Evolutionary conservation across 179 eudicot genomes (phyloP).

Genomic region (Heliamphora pulchella): DNA sequence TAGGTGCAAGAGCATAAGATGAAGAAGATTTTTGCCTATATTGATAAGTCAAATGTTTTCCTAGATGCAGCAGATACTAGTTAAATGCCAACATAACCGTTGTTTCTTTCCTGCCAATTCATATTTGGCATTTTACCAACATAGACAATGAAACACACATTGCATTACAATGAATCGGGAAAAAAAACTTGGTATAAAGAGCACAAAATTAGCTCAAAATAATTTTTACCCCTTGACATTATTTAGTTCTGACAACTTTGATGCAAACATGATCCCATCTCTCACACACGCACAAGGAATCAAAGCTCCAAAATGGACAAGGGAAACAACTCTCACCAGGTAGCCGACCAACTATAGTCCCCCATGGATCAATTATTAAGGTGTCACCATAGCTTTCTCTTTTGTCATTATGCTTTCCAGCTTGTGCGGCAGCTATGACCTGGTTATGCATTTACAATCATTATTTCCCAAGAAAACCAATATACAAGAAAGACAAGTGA

Average conservation of each 20-base stretch:
- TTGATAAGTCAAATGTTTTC: neutral
- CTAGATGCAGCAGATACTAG: neutral
- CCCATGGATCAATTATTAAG: constrained; percentile 94
- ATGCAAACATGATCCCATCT: neutral
- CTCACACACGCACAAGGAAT: neutral
- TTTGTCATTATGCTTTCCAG: constrained; percentile 78
- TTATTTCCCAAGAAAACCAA: neutral
- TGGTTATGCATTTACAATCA: constrained; percentile 20
- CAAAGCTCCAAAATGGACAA: neutral
- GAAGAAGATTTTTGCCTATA: neutral
- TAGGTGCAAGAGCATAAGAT: constrained; percentile 2
- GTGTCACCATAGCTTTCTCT: constrained; percentile 91
- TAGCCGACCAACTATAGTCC: constrained; percentile 68
- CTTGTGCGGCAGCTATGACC: constrained; percentile 97
- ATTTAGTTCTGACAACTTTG: neutral
- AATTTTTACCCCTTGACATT: neutral
- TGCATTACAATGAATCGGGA: neutral
- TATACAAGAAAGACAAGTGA: neutral
- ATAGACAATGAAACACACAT: neutral
- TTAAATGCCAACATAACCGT: neutral
- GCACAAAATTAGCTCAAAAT: neutral
- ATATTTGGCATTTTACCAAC: neutral
- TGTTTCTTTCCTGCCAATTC: neutral
- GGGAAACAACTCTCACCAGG: constrained; percentile 45
- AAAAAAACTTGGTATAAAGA: neutral